Base-by-base conservation (phyloP, 805 yeast genomes). In the Metschnikowia vanudenii region DNA sequence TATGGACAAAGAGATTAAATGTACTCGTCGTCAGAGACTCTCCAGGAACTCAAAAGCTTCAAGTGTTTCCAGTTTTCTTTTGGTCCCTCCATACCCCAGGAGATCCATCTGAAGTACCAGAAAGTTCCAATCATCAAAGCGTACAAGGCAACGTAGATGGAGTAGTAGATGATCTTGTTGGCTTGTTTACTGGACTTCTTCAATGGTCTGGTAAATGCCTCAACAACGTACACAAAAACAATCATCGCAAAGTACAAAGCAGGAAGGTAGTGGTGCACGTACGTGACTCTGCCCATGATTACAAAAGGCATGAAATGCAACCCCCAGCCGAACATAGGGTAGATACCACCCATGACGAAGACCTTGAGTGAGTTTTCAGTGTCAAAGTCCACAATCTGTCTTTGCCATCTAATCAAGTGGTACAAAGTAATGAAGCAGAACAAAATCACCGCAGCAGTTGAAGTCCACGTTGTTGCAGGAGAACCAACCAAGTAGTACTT, bases 221-320 rank as follows among this genome's bases (percentile, higher is more conserved):
- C 88, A 39, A 84, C 68, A 53, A 79, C 65, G 61, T 79, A 86
- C 46, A 80, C 81, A 55, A 81, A 75, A 26, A 88, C 84, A 53
- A 91, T 71, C 73, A 90, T 84, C 41, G 98, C 98, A 83, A 92
- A 92, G 69, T 87, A 92, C 53, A 91, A 76, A 1, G 98, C 96
- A 12, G 99, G 99, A 55, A 90, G 80, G 67, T 92, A 92, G 66
- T 92, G 99, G 69, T 92, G 99, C 29, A 92, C 94, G 64, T 94
- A 92, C 2, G 96, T 90, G 47, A 94, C 97, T 74, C 99, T 86
- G 11, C 95, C 90, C 99, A 92, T 92, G 49, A 89, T 68, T 28
- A 85, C 80, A 68, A 92, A 92, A 29, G 99, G 98, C 59, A 87
- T 62, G 67, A 75, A 92, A 68, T 92, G 97, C 59, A 89, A 74